Conservation (phyloP, 1,284 basidiomycete genomes). For the Rhodotorula sp. region DNA sequence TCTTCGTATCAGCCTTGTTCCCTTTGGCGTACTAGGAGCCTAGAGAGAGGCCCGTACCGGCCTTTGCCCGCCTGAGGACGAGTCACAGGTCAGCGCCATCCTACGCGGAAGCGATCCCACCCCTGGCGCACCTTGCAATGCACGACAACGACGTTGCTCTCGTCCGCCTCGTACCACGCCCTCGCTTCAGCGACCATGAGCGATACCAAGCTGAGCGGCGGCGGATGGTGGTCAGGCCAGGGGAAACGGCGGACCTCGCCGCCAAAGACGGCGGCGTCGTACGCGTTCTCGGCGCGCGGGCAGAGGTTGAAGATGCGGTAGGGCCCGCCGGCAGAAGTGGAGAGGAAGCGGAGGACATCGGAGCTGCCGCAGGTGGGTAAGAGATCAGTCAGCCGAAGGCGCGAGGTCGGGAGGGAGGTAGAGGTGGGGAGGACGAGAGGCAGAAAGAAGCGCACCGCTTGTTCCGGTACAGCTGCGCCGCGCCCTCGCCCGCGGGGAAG, state of each 20-base stretch:
- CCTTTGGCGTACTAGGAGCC: too few species aligned
- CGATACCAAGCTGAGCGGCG: constrained; percentile 76
- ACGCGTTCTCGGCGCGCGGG: constrained; percentile 54
- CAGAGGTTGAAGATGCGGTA: constrained; percentile 83
- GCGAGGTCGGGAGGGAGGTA: not conserved
- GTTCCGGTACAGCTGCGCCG: constrained; percentile 81
- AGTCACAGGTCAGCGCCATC: not conserved
- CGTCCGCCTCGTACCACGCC: constrained; percentile 70
- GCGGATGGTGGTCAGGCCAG: constrained; percentile 56
- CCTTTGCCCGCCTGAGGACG: constrained; percentile 42
- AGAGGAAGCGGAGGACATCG: constrained; percentile 75
- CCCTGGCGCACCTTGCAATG: constrained; percentile 67
- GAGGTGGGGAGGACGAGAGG: not conserved
- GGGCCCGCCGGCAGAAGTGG: constrained; percentile 70
- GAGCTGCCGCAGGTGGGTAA: constrained; percentile 48
- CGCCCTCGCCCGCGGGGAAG: constrained; percentile 72
- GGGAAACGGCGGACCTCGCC: constrained; percentile 53
- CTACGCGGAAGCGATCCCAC: not conserved
- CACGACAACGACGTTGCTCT: constrained; percentile 72
- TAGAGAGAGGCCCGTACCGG: constrained; percentile 12
- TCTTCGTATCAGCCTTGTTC: not conserved
- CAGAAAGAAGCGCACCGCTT: constrained; percentile 53
- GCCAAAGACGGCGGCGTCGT: constrained; percentile 55
- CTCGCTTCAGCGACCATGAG: constrained; percentile 75
- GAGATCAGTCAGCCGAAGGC: not conserved